Base-by-base conservation (phyloP, 2,329 filamentous ascomycete genomes). In the Aspergillus pseudoglaucus region DNA sequence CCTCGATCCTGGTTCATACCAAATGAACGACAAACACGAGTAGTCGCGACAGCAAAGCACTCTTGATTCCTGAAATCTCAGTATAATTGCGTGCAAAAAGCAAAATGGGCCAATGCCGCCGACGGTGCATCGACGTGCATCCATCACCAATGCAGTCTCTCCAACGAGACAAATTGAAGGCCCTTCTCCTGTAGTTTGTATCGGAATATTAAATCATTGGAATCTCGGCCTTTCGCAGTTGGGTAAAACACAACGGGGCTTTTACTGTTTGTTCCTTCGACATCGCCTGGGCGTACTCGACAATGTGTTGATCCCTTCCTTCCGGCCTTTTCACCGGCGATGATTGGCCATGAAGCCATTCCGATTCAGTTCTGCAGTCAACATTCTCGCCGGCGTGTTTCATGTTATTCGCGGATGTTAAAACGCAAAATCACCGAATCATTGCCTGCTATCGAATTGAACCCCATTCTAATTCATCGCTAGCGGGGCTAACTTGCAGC, bases 281-380 rank as follows among this genome's bases (percentile, higher is more conserved):
- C 3, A 5, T 35, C 33, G 33, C 33, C 33, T 35, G 33, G 33
- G 3, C 33, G 8, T 35, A 9, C 33, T 35, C 33, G 33, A 35
- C 2, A 35, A n/a, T 35, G 52, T 47, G 52, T 47, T 53, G 52
- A 54, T 54, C 52, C 45, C 52, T 52, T 50, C 46, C 44, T 37
- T 45, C 41, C 15, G 39, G 42, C 42, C 18, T 39, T 20, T 39
- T 33, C 46, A 45, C 18, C 42, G 47, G 49, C 49, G 47, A 38
- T 47, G 52, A 52, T 46, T 47, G 50, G 41, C 47, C 46, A 37
- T 43, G 44, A 10, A 48, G 45, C 44, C 18, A 42, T 45, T 45
- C 45, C 37, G 42, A 47, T 45, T 39, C 45, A 25, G 33, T 53
- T 52, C 47, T 52, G 53, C 50, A 38, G 22, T 27, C 7, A 18